Conservation (phyloP, 345 rosid genomes). For the Murraya paniculata region DNA sequence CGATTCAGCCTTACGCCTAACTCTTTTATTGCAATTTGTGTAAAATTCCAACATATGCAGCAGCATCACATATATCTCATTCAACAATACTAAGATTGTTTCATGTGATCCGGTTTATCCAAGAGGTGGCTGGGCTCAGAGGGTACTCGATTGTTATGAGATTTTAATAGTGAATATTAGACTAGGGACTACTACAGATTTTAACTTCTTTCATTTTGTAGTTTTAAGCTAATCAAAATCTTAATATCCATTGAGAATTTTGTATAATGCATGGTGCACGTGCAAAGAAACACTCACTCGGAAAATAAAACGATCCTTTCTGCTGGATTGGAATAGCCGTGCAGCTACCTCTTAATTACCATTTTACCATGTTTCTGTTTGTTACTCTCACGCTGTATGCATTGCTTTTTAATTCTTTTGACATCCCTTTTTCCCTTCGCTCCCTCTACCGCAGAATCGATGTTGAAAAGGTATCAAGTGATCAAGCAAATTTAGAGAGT, state of each 20-base stretch:
- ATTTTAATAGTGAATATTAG: too few relatives aligned
- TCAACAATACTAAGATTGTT: background rate
- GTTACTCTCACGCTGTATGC: background rate
- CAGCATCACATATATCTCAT: background rate
- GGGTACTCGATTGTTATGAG: too few relatives aligned
- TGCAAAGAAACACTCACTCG: background rate
- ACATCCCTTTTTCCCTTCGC: background rate
- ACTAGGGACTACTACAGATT: too few relatives aligned
- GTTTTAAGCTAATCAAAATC: too few relatives aligned
- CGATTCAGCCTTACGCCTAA: background rate
- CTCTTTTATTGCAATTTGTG: background rate
- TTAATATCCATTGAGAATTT: too few relatives aligned
- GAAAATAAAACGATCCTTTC: background rate
- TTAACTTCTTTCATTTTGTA: too few relatives aligned
- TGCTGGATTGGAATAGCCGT: background rate
- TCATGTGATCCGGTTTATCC: background rate
- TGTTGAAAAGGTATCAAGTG: constrained; percentile 50
- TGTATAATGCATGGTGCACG: too few relatives aligned
- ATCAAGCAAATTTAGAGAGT: constrained; percentile 56
- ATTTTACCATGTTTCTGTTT: background rate
- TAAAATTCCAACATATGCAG: background rate
- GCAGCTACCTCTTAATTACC: background rate
- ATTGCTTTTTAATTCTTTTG: background rate
- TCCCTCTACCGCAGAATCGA: constrained; percentile 44
- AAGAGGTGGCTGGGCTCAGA: background rate